Base-by-base conservation (phyloP, 2,329 filamentous ascomycete species). In the Fusarium cicatricum region DNA sequence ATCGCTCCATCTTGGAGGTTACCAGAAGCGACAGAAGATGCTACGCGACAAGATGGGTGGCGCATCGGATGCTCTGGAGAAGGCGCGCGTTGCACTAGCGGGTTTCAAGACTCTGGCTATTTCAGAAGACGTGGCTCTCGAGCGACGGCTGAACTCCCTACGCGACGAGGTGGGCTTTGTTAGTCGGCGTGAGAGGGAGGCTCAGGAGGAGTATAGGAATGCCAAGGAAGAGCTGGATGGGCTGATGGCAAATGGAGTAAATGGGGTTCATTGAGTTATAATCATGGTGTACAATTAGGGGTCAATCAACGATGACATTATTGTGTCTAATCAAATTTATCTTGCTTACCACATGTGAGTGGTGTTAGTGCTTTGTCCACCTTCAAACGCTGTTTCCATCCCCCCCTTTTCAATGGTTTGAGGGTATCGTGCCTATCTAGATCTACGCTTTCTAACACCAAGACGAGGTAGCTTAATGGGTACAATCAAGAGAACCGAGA, bases 81-180 rank as follows among this genome's bases (percentile, higher is more conserved):
- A 90, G 76, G 90, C 90, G 3, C 85, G 78, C 41, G 79, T 86
- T 48, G 90, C 91, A 1, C 80, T 96, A 1, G 84, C 90, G 65
- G 86, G 87, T 2, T 92, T 94, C 75, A 84, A 84, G 65, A 90
- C 88, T 6, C 80, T 96, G 57, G 87, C 91, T 62, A 85, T 91
- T 33, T 90, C 87, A 1, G 95, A 99, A 73, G 87, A 94, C 59
- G 87, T 88, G 5, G 90, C 90, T 1, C 82, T 97, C 53, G 80
- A 81, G 39, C 83, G 86, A 50, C 83, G 95, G 26, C 77, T 98
- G 46, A 90, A 90, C 64, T 82, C 82, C 11, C 77, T 97, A 52
- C 85, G 92, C 44, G 89, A 90, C n/a, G 92, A 97, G 73, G 92
- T 97, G 17, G 84, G 81, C 7, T 91, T 90, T 66, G 84, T 98